Evolutionary conservation across 345 rosid species (phyloP), one percentile per base, ranked within the genome.

Genomic region (Salix brachista): DNA sequence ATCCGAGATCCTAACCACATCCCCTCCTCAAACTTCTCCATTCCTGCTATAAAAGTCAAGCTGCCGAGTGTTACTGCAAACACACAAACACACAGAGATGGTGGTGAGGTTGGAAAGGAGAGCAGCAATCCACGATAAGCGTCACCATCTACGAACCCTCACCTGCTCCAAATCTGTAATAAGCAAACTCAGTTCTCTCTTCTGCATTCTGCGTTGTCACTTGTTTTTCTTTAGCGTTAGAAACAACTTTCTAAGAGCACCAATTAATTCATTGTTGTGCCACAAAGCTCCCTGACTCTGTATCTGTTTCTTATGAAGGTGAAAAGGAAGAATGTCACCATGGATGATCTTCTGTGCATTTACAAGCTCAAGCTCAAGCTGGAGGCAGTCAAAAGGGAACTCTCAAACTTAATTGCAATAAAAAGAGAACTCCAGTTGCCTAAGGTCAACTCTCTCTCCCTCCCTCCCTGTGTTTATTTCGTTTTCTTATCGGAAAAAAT

Each of bases 281-380:
- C 14, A 17, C 30, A 12, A 28, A 16, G 42, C 28, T 67, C 39
- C 12, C 28, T 19, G 9, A 14, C 32, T 11, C 12, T 52, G 54
- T 8, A 4, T 28, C 65, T 23, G 10, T 74, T 8, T 69, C 69
- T 32, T 80, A 13, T 62, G 67, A 81, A 90, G 97, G 91, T 79
- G 75, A 75, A 85, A 77, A 80, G 71, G 81, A 85, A 78, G 28
- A 85, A 86, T 70, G 54, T 77, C 46, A 41, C 84, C 69, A 76
- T 71, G 80, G 92, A 86, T 58, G 78, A 87, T 80, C 78, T 90
- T 72, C 81, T 84, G 28, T 82, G 84, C 83, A 86, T 88, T 74
- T 75, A 64, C 87, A 82, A 85, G 84, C 91, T 92, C 77, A 89
- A 85, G 82, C 87, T 87, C 75, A 80, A 84, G 84, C 70, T 91